A percentile compares a stretch with the other conserved stretches of the same genome.
These are phyloP conservation scores for Apiotrichum gracile DNA, from an alignment of 1,284 basidiomycete genomes.

Conservation along the genomic window DNA sequence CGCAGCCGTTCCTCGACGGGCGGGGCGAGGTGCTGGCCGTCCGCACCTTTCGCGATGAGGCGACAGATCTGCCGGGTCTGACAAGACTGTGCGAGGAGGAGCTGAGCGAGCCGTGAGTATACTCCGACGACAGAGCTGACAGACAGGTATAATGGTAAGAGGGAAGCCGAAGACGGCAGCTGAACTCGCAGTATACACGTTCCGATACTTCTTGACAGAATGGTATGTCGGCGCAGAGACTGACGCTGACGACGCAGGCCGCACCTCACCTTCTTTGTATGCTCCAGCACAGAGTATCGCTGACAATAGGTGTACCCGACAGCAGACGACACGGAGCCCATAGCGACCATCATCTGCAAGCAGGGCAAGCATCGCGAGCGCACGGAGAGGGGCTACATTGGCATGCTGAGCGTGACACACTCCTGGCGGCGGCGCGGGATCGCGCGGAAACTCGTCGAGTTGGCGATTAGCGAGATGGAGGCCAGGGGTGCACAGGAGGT, in stretches of 20 bases:
- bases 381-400: constrained; percentile 87
- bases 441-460: constrained; percentile 69
- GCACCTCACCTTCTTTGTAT: constrained; percentile 80
- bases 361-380: constrained; percentile 74
- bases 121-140: background rate
- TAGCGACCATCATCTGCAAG: constrained; percentile 94
- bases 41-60: constrained; percentile 43
- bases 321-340: constrained; percentile 49
- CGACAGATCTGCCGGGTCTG: constrained; percentile 70
- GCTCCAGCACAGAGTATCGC: background rate
- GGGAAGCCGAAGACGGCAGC: background rate
- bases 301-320: constrained; percentile 23
- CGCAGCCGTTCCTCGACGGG: constrained; percentile 11
- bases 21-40: constrained; percentile 27
- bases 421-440: constrained; percentile 80
- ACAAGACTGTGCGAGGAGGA: constrained; percentile 84
- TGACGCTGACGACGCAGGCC: constrained; percentile 69
- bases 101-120: constrained; percentile 88
- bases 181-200: constrained; percentile 39
- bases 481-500: constrained; percentile 76
- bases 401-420: constrained; percentile 87
- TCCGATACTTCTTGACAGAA: constrained; percentile 83
- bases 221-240: constrained; percentile 56
- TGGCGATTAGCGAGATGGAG: constrained; percentile 76
- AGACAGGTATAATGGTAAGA: constrained; percentile 24